A percentile compares a stretch with the other conserved stretches of the same genome.
Conservation (phyloP, 768 basidiomycete species). For the Hirschioporus abietinus region DNA sequence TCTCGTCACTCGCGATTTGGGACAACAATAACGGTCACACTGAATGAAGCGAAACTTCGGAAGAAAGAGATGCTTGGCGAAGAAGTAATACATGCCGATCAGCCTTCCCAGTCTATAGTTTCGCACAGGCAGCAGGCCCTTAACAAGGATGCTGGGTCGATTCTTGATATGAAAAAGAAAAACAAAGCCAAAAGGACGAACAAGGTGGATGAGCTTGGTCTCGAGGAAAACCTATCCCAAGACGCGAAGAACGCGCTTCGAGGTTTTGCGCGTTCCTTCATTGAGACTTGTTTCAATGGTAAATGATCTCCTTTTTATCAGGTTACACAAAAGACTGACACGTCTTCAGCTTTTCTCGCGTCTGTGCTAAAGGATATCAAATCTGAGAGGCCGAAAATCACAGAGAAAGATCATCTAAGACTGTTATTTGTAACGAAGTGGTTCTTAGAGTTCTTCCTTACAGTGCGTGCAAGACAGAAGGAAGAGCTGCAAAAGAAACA, state of each 20-base stretch:
- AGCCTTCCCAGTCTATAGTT: slow-evolving; percentile 53
- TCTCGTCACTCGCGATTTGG: slow-evolving; percentile 96
- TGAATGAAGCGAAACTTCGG: slow-evolving; percentile 52
- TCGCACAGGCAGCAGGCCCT: slow-evolving; percentile 85
- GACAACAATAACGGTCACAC: slow-evolving; percentile 81
- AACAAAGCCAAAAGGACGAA: slow-evolving; percentile 53
- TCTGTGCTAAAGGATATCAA: slow-evolving; percentile 89
- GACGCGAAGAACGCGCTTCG: slow-evolving; percentile 65
- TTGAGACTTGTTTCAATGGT: slow-evolving; percentile 89
- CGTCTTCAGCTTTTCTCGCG: slow-evolving; percentile 70
- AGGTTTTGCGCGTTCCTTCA: slow-evolving; percentile 63
- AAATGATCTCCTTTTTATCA: slow-evolving; percentile 28
- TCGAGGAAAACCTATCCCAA: slow-evolving; percentile 60
- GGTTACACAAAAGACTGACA: slow-evolving; percentile 9
- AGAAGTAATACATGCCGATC: slow-evolving; percentile 18
- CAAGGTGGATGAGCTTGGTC: slow-evolving; percentile 60
- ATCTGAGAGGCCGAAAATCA: slow-evolving; percentile 85
- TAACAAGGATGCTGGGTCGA: slow-evolving; percentile 54
- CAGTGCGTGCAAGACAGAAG: slow-evolving; percentile 36
- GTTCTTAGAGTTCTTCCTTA: slow-evolving; percentile 88
- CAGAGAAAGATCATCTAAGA: slow-evolving; percentile 92
- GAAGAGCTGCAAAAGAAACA: slow-evolving; percentile 33
- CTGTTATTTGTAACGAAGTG: slow-evolving; percentile 84
- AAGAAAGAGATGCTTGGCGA: slow-evolving; percentile 21
- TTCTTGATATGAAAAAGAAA: slow-evolving; percentile 69